Base-by-base conservation (phyloP, 2,329 filamentous ascomycete species). In the Talaromyces sp. region DNA sequence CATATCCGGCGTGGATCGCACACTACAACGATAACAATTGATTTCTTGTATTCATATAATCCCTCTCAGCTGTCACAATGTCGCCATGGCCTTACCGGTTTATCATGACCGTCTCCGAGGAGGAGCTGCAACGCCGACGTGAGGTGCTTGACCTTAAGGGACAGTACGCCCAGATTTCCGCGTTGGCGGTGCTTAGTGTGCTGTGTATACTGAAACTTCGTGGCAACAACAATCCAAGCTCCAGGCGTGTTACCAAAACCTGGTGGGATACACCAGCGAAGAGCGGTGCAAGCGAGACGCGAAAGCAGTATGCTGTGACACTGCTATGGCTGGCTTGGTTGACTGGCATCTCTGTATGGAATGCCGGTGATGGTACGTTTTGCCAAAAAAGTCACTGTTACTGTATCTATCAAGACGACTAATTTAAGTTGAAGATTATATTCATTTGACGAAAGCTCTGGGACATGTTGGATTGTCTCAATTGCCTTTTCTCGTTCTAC, bases 371-470 rank as follows among this genome's bases (percentile, higher is more conserved):
- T 68, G 83, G 83, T 85, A 74, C 62, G 56, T 48, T 9, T 55
- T 38, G n/a, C 26, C 21, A 21, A 31, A 54, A 6, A 5, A 24
- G 5, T n/a, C 29, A 26, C 10, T 26, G n/a, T 9, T 14, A 55
- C 12, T 26, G 17, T 27, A 11, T n/a, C 8, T 21, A 19, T 6
- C 11, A 14, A 43, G 21, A 46, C n/a, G 43, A 46, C n/a, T 27
- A n/a, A 27, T 14, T 24, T 52, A 7, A 11, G n/a, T 17, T 24
- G 17, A 32, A 85, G 85, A 87, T 69, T 87, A 87, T 60, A 75
- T 87, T 31, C 85, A 87, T 69, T 72, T 87, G 26, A 87, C 85
- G 26, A 87, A 86, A 72, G 80, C 84, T 5, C 78, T 87, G 57
- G 85, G 82, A 19, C 83, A 84, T 53, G 77, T 87, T 55, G 83